Percentiles rank a stretch among this genome's conserved stretches.
Conservation (phyloP, 2,329 filamentous ascomycete genomes). For the Scytalidium lignicola region DNA sequence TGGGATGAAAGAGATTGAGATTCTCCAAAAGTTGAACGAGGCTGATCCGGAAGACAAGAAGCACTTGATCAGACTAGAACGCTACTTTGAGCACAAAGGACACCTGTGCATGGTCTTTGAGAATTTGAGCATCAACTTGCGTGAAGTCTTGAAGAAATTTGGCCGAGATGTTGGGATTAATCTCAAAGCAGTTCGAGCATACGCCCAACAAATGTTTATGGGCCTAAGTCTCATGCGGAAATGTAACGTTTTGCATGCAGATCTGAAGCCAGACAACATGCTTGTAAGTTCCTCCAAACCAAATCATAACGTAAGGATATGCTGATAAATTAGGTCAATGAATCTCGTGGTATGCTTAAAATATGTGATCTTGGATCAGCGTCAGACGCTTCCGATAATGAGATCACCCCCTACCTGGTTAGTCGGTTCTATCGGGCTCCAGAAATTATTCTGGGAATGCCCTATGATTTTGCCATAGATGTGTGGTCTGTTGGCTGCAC, state of each 20-base stretch:
- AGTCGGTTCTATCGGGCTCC: slow-evolving; percentile 96
- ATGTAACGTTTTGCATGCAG: slow-evolving; percentile 90
- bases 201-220: slow-evolving; percentile 91
- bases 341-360: slow-evolving; percentile 78
- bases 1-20: slow-evolving; percentile 90
- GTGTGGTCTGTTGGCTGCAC: slow-evolving; percentile 99
- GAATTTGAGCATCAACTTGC: slow-evolving; percentile 85
- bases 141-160: slow-evolving; percentile 93
- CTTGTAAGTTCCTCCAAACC: slow-evolving; percentile 37
- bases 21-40: slow-evolving; percentile 79
- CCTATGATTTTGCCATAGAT: slow-evolving; percentile 90
- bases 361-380: slow-evolving; percentile 97
- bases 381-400: slow-evolving; percentile 82
- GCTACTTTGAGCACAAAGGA: slow-evolving; percentile 87
- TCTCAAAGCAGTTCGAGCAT: slow-evolving; percentile 77
- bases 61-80: slow-evolving; percentile 83
- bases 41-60: slow-evolving; percentile 86
- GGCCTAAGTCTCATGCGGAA: slow-evolving; percentile 83
- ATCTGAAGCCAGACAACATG: slow-evolving; percentile 97
- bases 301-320: not conserved
- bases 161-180: slow-evolving; percentile 93
- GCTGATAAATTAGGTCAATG: slow-evolving; percentile 55
- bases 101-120: slow-evolving; percentile 98
- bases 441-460: slow-evolving; percentile 95
- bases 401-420: slow-evolving; percentile 91